phyloP scores from a whole-genome alignment of 371 early-diverging fungal genomes.

The Mortierella sp. region DNA sequence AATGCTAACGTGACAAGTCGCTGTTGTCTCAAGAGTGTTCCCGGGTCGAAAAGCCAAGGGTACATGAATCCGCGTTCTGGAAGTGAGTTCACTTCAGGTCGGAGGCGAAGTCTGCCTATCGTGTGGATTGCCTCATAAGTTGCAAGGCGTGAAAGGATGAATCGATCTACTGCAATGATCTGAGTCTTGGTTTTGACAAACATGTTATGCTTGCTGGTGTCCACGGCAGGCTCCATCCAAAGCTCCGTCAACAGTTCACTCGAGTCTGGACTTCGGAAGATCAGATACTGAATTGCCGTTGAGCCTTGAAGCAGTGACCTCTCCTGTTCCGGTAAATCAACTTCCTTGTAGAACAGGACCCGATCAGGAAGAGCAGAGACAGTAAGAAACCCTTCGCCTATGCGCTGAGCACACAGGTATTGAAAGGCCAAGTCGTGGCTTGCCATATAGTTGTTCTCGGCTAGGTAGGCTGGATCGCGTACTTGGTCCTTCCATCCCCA shows the following conservation, averaged over 20 bases:
- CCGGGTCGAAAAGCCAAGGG: conserved; percentile 53
- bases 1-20: conserved; percentile 45
- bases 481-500: conserved; percentile 80
- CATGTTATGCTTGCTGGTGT: conserved; percentile 26
- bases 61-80: conserved; percentile 41
- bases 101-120: conserved; percentile 57
- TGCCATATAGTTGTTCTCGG: conserved; percentile 61
- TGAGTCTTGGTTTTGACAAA: conserved; percentile 59
- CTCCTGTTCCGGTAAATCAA: conserved; percentile 27
- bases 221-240: conserved; percentile 76
- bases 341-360: conserved; percentile 75
- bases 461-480: conserved; percentile 51
- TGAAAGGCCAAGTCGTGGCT: conserved; percentile 75
- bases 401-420: conserved; percentile 66
- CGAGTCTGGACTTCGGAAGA: conserved; percentile 64
- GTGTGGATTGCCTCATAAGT: conserved; percentile 79
- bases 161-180: conserved; percentile 65
- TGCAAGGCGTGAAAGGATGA: conserved; percentile 67
- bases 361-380: conserved; percentile 61
- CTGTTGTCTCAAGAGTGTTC: conserved; percentile 49
- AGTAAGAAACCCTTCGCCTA: conserved; percentile 70
- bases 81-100: conserved; percentile 32
- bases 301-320: conserved; percentile 27
- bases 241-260: conserved; percentile 72
- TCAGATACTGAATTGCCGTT: conserved; percentile 71